Percentiles rank a stretch among this genome's conserved stretches.
Evolutionary conservation across 164 flowering plant species (phyloP).

Genomic region (Paratinospora sagittata): DNA sequence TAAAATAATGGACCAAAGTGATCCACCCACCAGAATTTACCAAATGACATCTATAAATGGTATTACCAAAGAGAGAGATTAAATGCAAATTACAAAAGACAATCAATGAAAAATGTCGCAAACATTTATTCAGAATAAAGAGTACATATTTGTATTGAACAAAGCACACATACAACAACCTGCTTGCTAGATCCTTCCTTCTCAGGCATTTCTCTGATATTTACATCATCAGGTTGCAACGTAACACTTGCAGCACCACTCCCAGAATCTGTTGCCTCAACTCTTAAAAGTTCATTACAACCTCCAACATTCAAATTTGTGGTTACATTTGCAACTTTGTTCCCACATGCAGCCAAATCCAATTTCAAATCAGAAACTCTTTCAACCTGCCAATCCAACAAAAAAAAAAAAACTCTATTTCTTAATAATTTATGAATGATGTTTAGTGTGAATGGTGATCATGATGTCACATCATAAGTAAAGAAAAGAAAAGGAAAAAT

Average conservation of each 20-base stretch:
- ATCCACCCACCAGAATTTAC: too few species aligned
- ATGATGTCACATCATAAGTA: not conserved
- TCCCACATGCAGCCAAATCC: slow-evolving; percentile 5
- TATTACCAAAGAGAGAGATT: too few species aligned
- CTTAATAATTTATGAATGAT: not conserved
- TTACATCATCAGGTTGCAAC: slow-evolving; percentile 13
- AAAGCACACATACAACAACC: slow-evolving; percentile 2
- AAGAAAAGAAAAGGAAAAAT: not conserved
- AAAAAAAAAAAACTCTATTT: slow-evolving; percentile 1
- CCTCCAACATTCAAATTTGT: slow-evolving; percentile 7
- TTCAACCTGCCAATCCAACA: slow-evolving; percentile 51
- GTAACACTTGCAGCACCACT: slow-evolving; percentile 6
- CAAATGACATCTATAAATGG: too few species aligned
- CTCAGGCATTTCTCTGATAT: slow-evolving; percentile 12
- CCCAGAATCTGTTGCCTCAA: slow-evolving; percentile 10
- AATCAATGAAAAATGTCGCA: too few species aligned
- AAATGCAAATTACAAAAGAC: too few species aligned
- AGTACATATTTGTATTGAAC: too few species aligned
- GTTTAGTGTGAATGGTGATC: not conserved
- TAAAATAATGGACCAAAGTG: not conserved
- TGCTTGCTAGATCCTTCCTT: slow-evolving; percentile 2
- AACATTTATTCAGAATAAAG: too few species aligned
- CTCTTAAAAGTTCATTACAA: slow-evolving; percentile 11
- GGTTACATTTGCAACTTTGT: slow-evolving; percentile 1
- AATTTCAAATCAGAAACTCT: slow-evolving; percentile 31